Evolutionary conservation across 345 rosid species (phyloP).

Genomic region (Corchorus capsularis): DNA sequence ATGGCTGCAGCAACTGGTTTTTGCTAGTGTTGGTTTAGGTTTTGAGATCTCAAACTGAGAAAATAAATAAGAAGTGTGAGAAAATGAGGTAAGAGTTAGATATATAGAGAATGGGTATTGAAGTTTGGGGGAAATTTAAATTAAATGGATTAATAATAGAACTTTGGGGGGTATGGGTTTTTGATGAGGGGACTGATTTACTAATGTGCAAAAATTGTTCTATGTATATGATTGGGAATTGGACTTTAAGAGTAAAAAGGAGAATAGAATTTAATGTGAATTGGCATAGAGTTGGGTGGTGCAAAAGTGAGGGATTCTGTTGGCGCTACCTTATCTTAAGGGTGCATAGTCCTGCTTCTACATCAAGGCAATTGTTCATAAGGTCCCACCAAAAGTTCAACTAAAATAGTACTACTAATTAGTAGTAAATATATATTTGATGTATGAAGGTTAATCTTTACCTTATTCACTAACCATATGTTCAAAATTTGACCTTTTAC

Average conservation of each 20-base stretch:
- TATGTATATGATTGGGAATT: background rate
- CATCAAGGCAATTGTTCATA: conserved; percentile 3
- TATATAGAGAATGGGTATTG: background rate
- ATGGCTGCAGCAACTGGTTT: conserved; percentile 19
- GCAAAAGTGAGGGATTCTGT: conserved; percentile 15
- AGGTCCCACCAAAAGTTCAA: background rate
- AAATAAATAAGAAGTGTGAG: background rate
- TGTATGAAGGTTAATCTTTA: background rate
- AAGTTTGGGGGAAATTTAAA: background rate
- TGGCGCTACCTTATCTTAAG: conserved; percentile 13
- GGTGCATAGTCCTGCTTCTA: conserved; percentile 5
- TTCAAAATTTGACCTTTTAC: no score
- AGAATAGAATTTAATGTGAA: background rate
- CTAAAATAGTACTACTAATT: background rate
- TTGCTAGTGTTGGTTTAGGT: background rate
- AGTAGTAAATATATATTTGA: background rate
- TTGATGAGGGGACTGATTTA: background rate
- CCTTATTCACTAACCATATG: no score
- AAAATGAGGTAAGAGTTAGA: background rate
- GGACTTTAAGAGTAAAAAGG: background rate
- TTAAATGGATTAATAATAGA: background rate
- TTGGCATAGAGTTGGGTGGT: conserved; percentile 12
- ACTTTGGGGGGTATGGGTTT: background rate
- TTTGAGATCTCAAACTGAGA: background rate
- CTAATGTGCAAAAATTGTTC: conserved; percentile 2